Evolutionary conservation across 805 yeast species (phyloP).

Genomic region (Candida maesae): DNA sequence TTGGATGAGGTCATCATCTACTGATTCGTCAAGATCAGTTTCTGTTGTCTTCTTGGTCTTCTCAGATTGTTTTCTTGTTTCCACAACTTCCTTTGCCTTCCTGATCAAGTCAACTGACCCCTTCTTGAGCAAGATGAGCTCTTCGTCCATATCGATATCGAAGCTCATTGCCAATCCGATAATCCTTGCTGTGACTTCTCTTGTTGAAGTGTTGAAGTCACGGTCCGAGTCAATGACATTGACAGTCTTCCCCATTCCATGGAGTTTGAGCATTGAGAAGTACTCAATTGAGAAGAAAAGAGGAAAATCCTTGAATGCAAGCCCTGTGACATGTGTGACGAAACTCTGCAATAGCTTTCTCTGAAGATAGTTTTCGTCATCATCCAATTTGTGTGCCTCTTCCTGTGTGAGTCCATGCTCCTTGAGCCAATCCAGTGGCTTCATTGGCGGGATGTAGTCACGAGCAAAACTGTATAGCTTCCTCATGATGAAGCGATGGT

Average conservation of each 20-base stretch:
- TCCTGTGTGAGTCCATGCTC: conserved; percentile 28
- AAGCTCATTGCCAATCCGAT: conserved; percentile 53
- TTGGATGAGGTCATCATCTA: conserved; percentile 24
- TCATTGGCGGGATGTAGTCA: conserved; percentile 48
- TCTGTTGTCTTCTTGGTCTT: not conserved
- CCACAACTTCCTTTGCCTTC: conserved; percentile 28
- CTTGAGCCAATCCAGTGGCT: conserved; percentile 37
- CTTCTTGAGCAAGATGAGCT: conserved; percentile 32
- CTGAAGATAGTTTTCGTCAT: conserved; percentile 61
- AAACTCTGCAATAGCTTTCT: conserved; percentile 62
- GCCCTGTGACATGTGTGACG: conserved; percentile 47
- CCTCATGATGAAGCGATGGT: conserved; percentile 46
- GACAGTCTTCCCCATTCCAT: conserved; percentile 9
- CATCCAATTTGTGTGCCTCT: conserved; percentile 38
- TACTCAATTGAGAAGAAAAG: conserved; percentile 2
- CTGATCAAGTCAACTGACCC: conserved; percentile 42
- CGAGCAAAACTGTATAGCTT: conserved; percentile 62
- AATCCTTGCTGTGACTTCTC: conserved; percentile 37
- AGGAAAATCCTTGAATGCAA: conserved; percentile 26
- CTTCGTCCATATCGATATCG: conserved; percentile 56
- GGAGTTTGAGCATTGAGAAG: conserved; percentile 20
- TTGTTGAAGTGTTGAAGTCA: conserved; percentile 27
- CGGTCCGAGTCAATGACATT: conserved; percentile 12
- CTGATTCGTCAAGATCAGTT: conserved; percentile 27
- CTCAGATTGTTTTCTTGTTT: too few relatives aligned